phyloP scores from a whole-genome alignment of 495 filamentous ascomycete species.

The Xylaria intraflava region DNA sequence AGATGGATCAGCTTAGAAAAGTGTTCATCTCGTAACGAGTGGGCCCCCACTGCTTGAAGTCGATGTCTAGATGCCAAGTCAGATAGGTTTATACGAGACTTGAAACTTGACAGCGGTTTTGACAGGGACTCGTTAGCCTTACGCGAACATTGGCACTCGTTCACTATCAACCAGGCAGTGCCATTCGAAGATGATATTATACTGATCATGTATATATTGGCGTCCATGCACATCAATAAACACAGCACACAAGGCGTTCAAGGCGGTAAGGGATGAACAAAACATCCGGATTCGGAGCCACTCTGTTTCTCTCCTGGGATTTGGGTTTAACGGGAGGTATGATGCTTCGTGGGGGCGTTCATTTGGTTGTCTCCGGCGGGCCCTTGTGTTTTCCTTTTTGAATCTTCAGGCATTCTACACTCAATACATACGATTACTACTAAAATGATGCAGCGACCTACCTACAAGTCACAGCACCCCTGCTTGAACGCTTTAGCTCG shows the following conservation, averaged over 20 bases:
- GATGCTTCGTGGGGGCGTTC: too few relatives aligned
- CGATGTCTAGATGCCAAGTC: not conserved
- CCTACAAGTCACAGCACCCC: too few relatives aligned
- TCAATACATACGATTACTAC: too few relatives aligned
- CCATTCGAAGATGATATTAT: not conserved
- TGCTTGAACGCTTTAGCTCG: too few relatives aligned
- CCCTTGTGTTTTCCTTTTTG: too few relatives aligned
- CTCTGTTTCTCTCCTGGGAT: not conserved
- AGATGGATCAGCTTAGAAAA: conserved; percentile 62
- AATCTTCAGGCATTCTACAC: too few relatives aligned
- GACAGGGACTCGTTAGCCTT: not conserved
- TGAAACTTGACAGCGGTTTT: not conserved
- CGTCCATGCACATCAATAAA: not conserved
- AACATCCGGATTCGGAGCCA: not conserved
- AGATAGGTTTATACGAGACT: not conserved
- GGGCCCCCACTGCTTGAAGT: not conserved
- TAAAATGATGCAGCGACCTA: too few relatives aligned
- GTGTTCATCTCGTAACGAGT: conserved; percentile 64
- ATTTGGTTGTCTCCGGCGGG: too few relatives aligned
- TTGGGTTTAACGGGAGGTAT: too few relatives aligned
- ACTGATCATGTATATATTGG: not conserved
- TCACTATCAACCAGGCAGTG: not conserved
- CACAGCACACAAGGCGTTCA: not conserved
- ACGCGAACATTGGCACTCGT: not conserved
- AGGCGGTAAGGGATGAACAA: not conserved